phyloP scores from a whole-genome alignment of 106 monocot species.

The Agapanthus africanus region DNA sequence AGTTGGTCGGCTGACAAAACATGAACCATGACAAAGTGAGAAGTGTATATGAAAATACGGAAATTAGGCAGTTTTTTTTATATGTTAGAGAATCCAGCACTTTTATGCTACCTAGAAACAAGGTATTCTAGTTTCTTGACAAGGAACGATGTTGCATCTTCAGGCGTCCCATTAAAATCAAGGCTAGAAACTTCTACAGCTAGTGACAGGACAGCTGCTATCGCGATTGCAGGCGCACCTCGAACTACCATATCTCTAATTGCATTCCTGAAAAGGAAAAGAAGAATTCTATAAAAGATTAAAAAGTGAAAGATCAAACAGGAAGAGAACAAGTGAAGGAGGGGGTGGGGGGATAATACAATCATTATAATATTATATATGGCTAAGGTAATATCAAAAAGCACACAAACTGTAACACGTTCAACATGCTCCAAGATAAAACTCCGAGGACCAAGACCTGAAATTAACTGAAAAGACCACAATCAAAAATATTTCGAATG shows the following conservation, averaged over 20 bases:
- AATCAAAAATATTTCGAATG: too few species aligned
- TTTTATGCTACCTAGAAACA: conserved; percentile 63
- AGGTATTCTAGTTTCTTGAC: conserved; percentile 74
- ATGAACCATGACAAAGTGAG: neutral
- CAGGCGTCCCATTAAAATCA: conserved; percentile 55
- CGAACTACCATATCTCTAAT: conserved; percentile 95
- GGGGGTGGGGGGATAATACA: too few species aligned
- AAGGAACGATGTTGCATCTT: conserved; percentile 68
- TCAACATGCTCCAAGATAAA: too few species aligned
- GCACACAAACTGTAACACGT: too few species aligned
- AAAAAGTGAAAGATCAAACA: neutral
- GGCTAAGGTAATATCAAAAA: too few species aligned
- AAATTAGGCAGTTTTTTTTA: neutral
- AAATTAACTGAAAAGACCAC: too few species aligned
- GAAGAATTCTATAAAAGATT: neutral
- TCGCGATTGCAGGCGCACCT: conserved; percentile 97
- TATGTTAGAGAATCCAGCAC: neutral
- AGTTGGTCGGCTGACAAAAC: conserved; percentile 74
- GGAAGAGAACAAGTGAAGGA: neutral
- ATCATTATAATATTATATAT: too few species aligned
- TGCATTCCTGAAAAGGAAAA: conserved; percentile 55
- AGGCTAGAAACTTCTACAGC: conserved; percentile 71
- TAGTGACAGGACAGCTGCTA: conserved; percentile 83
- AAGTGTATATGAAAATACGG: neutral
- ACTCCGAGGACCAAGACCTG: too few species aligned